phyloP scores from a whole-genome alignment of 2,329 filamentous ascomycete genomes.

The Hypoxylon sp. region DNA sequence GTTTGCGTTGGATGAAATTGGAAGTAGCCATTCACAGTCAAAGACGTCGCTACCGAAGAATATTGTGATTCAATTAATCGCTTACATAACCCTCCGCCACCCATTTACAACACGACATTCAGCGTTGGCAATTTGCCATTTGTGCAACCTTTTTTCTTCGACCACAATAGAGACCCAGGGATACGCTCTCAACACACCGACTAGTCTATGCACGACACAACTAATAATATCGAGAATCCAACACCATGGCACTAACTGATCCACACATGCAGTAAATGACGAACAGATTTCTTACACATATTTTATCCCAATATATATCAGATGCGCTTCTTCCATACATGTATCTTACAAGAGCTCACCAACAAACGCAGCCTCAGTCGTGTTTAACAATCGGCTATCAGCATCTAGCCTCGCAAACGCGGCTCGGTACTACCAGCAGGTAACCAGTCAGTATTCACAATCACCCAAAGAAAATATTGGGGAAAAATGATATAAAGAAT shows the following conservation, averaged over 20 bases:
- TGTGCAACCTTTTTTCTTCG: constrained; percentile 15
- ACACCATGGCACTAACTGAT: constrained; percentile 6
- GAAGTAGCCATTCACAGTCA: constrained; percentile 31
- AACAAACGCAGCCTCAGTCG: constrained; percentile 45
- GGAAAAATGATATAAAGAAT: too few relatives aligned
- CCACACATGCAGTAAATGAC: constrained; percentile 22
- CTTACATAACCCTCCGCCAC: constrained; percentile 31
- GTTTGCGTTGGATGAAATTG: constrained; percentile 27
- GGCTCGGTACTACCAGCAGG: constrained; percentile 53
- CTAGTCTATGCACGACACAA: constrained; percentile 19
- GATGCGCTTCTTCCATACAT: neutral
- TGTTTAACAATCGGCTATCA: constrained; percentile 35
- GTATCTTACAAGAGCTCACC: constrained; percentile 48
- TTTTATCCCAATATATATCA: constrained; percentile 1
- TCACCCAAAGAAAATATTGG: too few relatives aligned
- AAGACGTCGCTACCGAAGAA: constrained; percentile 20
- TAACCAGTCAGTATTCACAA: neutral
- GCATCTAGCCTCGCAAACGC: constrained; percentile 49
- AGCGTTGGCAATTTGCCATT: constrained; percentile 24
- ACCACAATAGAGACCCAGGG: neutral
- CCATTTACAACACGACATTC: constrained; percentile 15
- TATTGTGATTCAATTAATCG: constrained; percentile 7
- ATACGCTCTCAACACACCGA: constrained; percentile 15
- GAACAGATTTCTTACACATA: constrained; percentile 38
- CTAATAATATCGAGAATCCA: constrained; percentile 20